Evolutionary conservation across 148 eudicot species (phyloP), one percentile per base, ranked within the genome.

Genomic region (Spergularia marina): DNA sequence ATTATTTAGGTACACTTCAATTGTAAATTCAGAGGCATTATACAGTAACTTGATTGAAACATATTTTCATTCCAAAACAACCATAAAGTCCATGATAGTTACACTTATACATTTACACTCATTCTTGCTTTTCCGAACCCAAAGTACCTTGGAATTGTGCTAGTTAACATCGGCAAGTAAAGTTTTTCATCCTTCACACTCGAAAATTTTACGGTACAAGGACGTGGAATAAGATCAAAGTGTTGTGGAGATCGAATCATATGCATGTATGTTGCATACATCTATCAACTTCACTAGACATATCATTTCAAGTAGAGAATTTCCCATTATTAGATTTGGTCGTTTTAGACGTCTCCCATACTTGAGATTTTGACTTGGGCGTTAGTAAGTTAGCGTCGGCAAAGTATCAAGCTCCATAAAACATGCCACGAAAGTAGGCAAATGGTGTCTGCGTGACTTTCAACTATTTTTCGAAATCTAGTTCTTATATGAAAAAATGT

Each of bases 1-100:
- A 64, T 64, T 18, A 6, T 52, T 64, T 74, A 63, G 77, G 77
- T 53, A 64, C 1, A 65, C 6, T 44, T 67, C 77, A 74, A 74
- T 65, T 74, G 52, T 74, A 51, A 74, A 72, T 18, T 6, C 36
- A 30, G 36, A 30, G 25, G 25, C 0, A 23, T 23, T 23, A 23
- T 49, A 17, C 16, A 55, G 74, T 8, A 64, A 64, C 49, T 14
- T 64, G 68, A 64, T 64, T 64, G 39, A 36, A 16, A 13, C 49
- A 63, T 63, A 1, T 63, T 44, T 7, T 41, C 18, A 44, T 41
- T 44, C 7, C 15, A 41, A 41, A 9, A 18, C 53, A 23, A 57
- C 23, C n/a, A 39, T 16, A 47, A 47, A 44, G 71, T 49, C 23
- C 0, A 11, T 10, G 75, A 72, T 20, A 53, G 74, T 55, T 16